Conservation (phyloP, 1,284 basidiomycete genomes). For the Ganoderma resinaceum region DNA sequence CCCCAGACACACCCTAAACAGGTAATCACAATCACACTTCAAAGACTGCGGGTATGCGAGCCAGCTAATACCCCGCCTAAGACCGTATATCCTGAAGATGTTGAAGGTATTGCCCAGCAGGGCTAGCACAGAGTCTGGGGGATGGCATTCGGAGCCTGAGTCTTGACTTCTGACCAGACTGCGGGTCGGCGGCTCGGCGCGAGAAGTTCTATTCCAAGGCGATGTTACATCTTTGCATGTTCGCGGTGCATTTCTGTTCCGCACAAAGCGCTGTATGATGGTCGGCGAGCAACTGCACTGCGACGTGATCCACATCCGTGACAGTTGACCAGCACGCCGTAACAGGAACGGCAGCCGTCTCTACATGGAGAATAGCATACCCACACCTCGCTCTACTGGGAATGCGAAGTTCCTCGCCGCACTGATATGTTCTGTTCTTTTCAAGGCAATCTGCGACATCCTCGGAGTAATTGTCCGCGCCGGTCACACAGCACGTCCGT, state of each 20-base stretch:
- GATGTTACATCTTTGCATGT: not conserved
- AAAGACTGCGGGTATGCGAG: no score
- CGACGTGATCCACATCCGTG: slow-evolving; percentile 20
- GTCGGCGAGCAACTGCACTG: slow-evolving; percentile 20
- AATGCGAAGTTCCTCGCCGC: no score
- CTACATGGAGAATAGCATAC: not conserved
- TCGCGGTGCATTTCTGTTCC: not conserved
- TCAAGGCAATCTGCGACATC: not conserved
- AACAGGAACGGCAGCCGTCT: not conserved
- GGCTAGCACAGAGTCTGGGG: no score
- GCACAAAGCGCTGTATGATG: slow-evolving; percentile 12
- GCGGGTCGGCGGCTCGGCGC: not conserved
- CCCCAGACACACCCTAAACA: no score
- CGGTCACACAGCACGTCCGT: not conserved
- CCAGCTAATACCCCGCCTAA: no score
- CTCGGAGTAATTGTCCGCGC: not conserved
- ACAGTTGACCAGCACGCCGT: not conserved
- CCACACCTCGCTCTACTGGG: not conserved
- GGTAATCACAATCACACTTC: no score
- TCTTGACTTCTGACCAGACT: not conserved
- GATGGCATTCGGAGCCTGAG: no score
- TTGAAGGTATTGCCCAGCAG: no score
- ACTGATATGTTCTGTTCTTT: no score
- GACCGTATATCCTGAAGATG: no score
- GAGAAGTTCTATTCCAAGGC: not conserved